Conservation (phyloP, 2,329 filamentous ascomycete species). For the Fusarium domesticum region DNA sequence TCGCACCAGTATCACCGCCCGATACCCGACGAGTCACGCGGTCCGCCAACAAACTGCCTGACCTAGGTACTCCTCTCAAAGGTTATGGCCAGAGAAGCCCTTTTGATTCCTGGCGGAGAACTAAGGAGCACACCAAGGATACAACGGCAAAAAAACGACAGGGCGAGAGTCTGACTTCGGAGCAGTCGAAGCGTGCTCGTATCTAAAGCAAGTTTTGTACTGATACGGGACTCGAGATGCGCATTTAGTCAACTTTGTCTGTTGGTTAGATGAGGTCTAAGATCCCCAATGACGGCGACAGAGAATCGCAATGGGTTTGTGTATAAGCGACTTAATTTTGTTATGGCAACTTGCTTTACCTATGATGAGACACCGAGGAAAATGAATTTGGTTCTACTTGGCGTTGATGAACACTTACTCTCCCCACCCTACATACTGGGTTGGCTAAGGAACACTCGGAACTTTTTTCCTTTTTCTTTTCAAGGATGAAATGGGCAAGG, state of each 20-base stretch:
- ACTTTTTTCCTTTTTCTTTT: background rate
- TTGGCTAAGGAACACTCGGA: background rate
- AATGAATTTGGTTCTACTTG: background rate
- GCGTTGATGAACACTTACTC: too few relatives aligned
- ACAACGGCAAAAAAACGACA: slow-evolving; percentile 47
- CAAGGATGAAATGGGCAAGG: background rate
- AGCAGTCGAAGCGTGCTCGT: slow-evolving; percentile 37
- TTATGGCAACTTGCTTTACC: background rate
- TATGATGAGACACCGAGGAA: background rate
- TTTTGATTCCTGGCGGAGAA: slow-evolving; percentile 67
- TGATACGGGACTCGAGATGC: background rate
- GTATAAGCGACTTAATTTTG: background rate
- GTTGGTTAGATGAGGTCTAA: background rate
- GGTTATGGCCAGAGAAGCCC: slow-evolving; percentile 46
- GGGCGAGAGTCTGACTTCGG: slow-evolving; percentile 32
- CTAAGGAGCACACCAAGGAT: slow-evolving; percentile 51
- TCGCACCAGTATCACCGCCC: slow-evolving; percentile 60
- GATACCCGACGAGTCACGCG: slow-evolving; percentile 60
- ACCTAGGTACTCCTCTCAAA: slow-evolving; percentile 43
- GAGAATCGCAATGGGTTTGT: background rate
- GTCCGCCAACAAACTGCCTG: slow-evolving; percentile 48
- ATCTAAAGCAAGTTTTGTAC: slow-evolving; percentile 22
- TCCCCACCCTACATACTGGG: too few relatives aligned
- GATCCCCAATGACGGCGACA: background rate
- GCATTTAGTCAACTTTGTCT: background rate